phyloP scores from a whole-genome alignment of 208 protist species.

The Trypanosoma scelopori region DNA sequence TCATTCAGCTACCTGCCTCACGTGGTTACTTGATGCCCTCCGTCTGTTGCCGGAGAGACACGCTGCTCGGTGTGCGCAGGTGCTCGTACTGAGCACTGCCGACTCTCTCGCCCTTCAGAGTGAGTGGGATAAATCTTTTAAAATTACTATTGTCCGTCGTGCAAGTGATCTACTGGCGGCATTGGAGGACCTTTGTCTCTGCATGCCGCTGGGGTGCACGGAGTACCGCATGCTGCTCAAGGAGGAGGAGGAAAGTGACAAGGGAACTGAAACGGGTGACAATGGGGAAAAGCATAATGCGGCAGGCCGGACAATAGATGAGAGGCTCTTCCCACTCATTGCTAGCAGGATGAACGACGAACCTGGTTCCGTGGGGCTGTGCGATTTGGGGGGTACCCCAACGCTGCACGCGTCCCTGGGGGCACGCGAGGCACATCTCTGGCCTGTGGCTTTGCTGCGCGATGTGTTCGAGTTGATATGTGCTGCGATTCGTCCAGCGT shows the following conservation, averaged over 20 bases:
- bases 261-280: not conserved
- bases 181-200: conserved; percentile 21
- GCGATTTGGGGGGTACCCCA: not conserved
- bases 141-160: conserved; percentile 6
- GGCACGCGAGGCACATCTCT: conserved; percentile 19
- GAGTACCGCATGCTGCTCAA: conserved; percentile 27
- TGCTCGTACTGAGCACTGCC: conserved; percentile 23
- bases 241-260: not conserved
- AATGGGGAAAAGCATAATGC: too few species aligned
- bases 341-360: not conserved
- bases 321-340: conserved; percentile 5
- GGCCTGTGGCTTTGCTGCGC: conserved; percentile 36
- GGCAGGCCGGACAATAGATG: not conserved
- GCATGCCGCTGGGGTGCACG: conserved; percentile 24
- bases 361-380: too few species aligned
- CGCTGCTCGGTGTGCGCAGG: conserved; percentile 11
- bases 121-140: not conserved
- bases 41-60: conserved; percentile 24
- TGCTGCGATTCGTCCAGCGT: conserved; percentile 18
- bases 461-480: conserved; percentile 47
- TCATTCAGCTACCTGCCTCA: conserved; percentile 16
- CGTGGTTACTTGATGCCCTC: conserved; percentile 20
- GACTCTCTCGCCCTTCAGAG: conserved; percentile 5
- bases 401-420: not conserved
- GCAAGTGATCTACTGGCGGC: conserved; percentile 19